Evolutionary conservation across 306 rosid species (phyloP).

Genomic region (Erythrophleum fordii): DNA sequence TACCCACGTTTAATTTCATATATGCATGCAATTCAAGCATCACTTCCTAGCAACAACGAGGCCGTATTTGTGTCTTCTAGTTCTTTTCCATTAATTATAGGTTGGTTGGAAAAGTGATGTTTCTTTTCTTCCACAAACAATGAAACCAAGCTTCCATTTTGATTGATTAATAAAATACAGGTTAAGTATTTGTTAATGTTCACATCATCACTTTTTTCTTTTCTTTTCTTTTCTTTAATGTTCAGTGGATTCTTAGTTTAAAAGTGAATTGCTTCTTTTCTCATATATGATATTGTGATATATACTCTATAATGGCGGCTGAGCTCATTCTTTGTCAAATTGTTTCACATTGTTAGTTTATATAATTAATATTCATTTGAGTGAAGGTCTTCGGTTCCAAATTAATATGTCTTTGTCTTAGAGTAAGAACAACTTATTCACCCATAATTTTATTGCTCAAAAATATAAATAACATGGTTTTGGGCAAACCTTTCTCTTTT

Average conservation of each 20-base stretch:
- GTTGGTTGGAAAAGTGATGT: slow-evolving; percentile 31
- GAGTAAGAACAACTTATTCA: too few species aligned
- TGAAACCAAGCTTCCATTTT: slow-evolving; percentile 3
- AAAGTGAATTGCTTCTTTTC: slow-evolving; percentile 42
- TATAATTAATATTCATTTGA: neutral
- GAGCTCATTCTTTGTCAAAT: slow-evolving; percentile 46
- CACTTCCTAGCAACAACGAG: too few species aligned
- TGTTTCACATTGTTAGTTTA: slow-evolving; percentile 2
- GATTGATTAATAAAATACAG: slow-evolving; percentile 29
- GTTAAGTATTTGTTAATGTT: slow-evolving; percentile 35
- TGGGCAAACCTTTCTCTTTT: too few species aligned
- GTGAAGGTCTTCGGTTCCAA: neutral
- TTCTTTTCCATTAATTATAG: too few species aligned
- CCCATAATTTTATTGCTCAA: too few species aligned
- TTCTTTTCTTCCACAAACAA: slow-evolving; percentile 29
- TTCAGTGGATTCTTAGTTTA: slow-evolving; percentile 45
- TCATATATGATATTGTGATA: slow-evolving; percentile 8
- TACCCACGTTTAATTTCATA: too few species aligned
- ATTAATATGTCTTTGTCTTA: too few species aligned
- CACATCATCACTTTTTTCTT: slow-evolving; percentile 23
- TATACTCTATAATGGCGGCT: slow-evolving; percentile 47
- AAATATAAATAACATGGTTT: too few species aligned
- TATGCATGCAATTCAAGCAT: too few species aligned
- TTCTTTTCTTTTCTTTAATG: slow-evolving; percentile 15
- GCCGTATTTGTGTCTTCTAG: too few species aligned